phyloP scores from a whole-genome alignment of 768 basidiomycete genomes.

The Astraeus odoratus region DNA sequence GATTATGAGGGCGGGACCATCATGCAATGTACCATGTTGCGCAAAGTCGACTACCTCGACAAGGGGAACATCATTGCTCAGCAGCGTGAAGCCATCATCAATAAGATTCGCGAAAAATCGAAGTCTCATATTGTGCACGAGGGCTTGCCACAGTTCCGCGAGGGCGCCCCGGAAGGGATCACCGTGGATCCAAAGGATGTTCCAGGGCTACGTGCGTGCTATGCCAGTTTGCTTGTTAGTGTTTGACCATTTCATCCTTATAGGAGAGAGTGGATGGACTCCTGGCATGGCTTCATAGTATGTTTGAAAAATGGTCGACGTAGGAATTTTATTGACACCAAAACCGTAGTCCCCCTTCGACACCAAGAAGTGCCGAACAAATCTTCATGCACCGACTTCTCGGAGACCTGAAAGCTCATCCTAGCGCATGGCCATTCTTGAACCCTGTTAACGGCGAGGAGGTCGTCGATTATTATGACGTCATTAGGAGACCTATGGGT shows the following conservation, averaged over 20 bases:
- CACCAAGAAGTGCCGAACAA: slow-evolving; percentile 49
- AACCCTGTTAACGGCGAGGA: slow-evolving; percentile 73
- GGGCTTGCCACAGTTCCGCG: slow-evolving; percentile 72
- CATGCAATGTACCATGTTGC: slow-evolving; percentile 98
- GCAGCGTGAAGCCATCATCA: slow-evolving; percentile 86
- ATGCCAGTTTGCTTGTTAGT: slow-evolving; percentile 2
- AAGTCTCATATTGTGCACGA: slow-evolving; percentile 80
- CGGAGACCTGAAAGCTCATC: slow-evolving; percentile 69
- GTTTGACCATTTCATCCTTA: slow-evolving; percentile 7
- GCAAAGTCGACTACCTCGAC: slow-evolving; percentile 82
- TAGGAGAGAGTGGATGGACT: slow-evolving; percentile 92
- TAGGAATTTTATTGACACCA: neutral
- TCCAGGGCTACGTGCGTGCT: slow-evolving; percentile 73
- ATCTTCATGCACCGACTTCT: slow-evolving; percentile 71
- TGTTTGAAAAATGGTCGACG: slow-evolving; percentile 18
- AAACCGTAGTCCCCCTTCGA: slow-evolving; percentile 32
- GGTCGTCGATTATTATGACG: slow-evolving; percentile 84
- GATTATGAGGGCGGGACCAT: slow-evolving; percentile 99
- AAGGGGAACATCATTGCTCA: slow-evolving; percentile 65
- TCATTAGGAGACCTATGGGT: slow-evolving; percentile 94
- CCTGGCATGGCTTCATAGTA: slow-evolving; percentile 72
- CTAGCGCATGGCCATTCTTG: slow-evolving; percentile 83
- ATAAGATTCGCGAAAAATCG: slow-evolving; percentile 82
- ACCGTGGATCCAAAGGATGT: slow-evolving; percentile 69
- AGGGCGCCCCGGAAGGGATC: slow-evolving; percentile 44